These are phyloP conservation scores for Trypanosomatidae sp. DNA, from an alignment of 208 protist genomes.

Conservation along the genomic window DNA sequence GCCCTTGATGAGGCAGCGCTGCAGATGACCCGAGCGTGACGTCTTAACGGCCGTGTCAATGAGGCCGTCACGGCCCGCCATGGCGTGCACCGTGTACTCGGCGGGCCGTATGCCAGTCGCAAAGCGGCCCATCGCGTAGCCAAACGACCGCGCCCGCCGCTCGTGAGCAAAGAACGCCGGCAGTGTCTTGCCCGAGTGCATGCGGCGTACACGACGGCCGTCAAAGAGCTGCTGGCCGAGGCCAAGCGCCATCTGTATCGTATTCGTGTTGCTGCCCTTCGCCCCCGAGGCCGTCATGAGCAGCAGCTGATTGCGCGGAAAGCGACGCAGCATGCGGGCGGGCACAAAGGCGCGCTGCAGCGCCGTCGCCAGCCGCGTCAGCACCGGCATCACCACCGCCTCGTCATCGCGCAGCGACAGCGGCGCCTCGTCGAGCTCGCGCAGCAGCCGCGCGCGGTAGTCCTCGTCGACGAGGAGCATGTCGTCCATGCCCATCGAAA, in stretches of 20 bases:
- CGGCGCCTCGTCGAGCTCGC: conserved; percentile 65
- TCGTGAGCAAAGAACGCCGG: conserved; percentile 78
- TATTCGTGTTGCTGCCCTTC: conserved; percentile 98
- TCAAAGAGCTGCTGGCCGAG: conserved; percentile 98
- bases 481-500: conserved; percentile 98
- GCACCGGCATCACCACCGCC: conserved; percentile 50
- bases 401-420: conserved; percentile 65
- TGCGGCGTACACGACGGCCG: conserved; percentile 93
- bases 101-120: conserved; percentile 98
- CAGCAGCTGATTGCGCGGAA: conserved; percentile 97
- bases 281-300: conserved; percentile 98
- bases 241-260: conserved; percentile 95
- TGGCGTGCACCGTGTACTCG: conserved; percentile 99
- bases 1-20: conserved; percentile 96
- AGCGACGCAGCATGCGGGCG: conserved; percentile 80
- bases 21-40: conserved; percentile 97
- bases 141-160: conserved; percentile 66
- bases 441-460: conserved; percentile 52
- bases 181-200: conserved; percentile 97
- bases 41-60: conserved; percentile 99
- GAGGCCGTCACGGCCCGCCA: conserved; percentile 99
- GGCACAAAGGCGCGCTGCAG: conserved; percentile 87
- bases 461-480: conserved; percentile 84
- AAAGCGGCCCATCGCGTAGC: conserved; percentile 92
- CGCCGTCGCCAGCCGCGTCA: conserved; percentile 67